Conservation (phyloP, 305 asterid species). For the Fraxinus greggii region DNA sequence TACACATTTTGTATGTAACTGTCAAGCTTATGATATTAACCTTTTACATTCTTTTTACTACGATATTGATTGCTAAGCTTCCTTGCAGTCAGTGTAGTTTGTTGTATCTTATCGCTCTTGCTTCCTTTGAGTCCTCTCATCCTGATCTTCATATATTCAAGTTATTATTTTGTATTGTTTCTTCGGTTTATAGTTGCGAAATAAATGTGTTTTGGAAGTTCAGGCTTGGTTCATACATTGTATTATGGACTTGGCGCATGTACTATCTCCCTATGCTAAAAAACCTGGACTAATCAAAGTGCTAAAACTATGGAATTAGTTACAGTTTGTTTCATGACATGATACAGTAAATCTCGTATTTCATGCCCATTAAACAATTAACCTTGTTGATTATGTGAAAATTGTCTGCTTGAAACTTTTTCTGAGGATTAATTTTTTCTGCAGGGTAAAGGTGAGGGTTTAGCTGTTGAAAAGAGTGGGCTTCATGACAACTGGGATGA, state of each 20-base stretch:
- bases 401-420: constrained; percentile 2
- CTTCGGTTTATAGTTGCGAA: background rate
- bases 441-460: constrained; percentile 79
- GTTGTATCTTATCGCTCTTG: background rate
- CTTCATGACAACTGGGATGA: constrained; percentile 98
- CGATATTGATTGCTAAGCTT: background rate
- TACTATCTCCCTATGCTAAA: background rate
- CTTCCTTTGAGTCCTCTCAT: background rate
- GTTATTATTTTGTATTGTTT: background rate
- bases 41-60: background rate
- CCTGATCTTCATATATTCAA: background rate
- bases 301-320: background rate
- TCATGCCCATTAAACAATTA: background rate
- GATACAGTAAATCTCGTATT: background rate
- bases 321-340: background rate
- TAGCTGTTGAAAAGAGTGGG: constrained; percentile 74
- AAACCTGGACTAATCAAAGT: background rate
- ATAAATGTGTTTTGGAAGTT: background rate
- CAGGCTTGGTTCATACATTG: background rate
- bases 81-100: background rate
- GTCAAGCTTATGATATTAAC: background rate
- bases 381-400: background rate
- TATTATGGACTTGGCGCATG: background rate
- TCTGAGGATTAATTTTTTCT: constrained; percentile 13
- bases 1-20: background rate